Evolutionary conservation across 176 grass and related monocot genomes (phyloP), one percentile per base, ranked within the genome.

Genomic region (Triticum timopheevii): DNA sequence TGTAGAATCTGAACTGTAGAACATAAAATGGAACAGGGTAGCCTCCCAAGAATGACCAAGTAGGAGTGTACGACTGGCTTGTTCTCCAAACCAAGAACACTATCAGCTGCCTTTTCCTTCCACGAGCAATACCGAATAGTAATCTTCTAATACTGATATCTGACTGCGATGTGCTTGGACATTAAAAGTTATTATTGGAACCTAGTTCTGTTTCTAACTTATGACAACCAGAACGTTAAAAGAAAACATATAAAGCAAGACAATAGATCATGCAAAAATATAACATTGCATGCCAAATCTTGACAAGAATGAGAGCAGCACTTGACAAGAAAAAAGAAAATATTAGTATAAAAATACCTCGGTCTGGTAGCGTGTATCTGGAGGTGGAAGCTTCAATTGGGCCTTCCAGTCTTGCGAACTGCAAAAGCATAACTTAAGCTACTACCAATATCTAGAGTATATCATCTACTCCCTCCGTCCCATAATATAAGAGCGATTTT

Each of bases 391-490:
- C 36, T 94, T 98, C 47, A 95, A 71, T 81, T 95, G 90, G 20
- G 86, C 86, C 71, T 94, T 98, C 96, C 93, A 98, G 83, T 95
- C 90, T 87, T 94, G 93, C 31, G 88, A 92, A 80, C 93, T 95
- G 86, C 74, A 91, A 76, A 77, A 80, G 54, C 31, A 86, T 54
- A 84, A 64, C 28, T 23, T 77, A 62, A 6, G 16, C 50, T 54
- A 54, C 16, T 19, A 6, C 61, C 36, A 50, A 66, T 47, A 35
- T 59, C 67, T 66, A 75, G 7, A 8, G 19, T 70, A 62, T 27
- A 50, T 50, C 31, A 78, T 44, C 5, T 78, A 34, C 33, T 34
- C 28, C 28, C 28, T 28, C 28, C 28, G 28, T 28, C 28, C 28
- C 1, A 28, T 28, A 28, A 28, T 28, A 28, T 28, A 28, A 28